A percentile compares a stretch with the other conserved stretches of the same genome.
These are phyloP conservation scores for Penicillium capsulatum DNA, from an alignment of 2,329 filamentous ascomycete species.

Conservation along the genomic window DNA sequence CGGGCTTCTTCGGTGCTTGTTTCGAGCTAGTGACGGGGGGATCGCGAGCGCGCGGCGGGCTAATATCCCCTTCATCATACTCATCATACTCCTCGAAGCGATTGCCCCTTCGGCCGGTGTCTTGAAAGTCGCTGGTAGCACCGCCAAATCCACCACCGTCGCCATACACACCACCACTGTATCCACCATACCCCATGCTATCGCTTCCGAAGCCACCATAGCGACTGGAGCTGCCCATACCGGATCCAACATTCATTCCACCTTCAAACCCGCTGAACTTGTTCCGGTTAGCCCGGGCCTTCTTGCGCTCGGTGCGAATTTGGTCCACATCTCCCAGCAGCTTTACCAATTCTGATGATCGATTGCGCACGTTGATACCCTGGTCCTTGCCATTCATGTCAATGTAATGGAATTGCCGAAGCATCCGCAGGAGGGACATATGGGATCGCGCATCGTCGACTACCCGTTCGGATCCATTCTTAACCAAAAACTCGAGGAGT, in stretches of 20 bases:
- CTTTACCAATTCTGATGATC: conserved; percentile 91
- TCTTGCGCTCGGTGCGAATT: conserved; percentile 67
- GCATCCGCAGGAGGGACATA: conserved; percentile 93
- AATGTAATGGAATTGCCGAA: conserved; percentile 97
- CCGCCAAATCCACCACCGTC: conserved; percentile 24
- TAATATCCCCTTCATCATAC: conserved; percentile 69
- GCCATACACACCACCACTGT: conserved; percentile 68
- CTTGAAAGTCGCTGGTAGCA: conserved; percentile 57
- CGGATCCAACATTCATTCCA: conserved; percentile 56
- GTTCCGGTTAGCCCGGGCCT: conserved; percentile 81
- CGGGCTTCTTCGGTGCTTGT: conserved; percentile 58
- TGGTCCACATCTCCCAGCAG: conserved; percentile 69
- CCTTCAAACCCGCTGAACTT: conserved; percentile 96
- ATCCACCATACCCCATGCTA: conserved; percentile 59
- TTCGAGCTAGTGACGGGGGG: conserved; percentile 37
- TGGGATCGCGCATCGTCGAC: conserved; percentile 96
- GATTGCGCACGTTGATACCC: conserved; percentile 93
- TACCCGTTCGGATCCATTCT: conserved; percentile 95
- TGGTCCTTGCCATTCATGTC: conserved; percentile 96
- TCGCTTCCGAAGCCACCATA: conserved; percentile 94
- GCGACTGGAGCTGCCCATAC: conserved; percentile 56
- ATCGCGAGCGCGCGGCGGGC: conserved; percentile 49
- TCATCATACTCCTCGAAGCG: conserved; percentile 97
- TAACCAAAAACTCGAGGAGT: conserved; percentile 93
- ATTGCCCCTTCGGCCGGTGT: conserved; percentile 60